Conservation (phyloP, 2,329 filamentous ascomycete genomes). For the Xylariaceae sp. region DNA sequence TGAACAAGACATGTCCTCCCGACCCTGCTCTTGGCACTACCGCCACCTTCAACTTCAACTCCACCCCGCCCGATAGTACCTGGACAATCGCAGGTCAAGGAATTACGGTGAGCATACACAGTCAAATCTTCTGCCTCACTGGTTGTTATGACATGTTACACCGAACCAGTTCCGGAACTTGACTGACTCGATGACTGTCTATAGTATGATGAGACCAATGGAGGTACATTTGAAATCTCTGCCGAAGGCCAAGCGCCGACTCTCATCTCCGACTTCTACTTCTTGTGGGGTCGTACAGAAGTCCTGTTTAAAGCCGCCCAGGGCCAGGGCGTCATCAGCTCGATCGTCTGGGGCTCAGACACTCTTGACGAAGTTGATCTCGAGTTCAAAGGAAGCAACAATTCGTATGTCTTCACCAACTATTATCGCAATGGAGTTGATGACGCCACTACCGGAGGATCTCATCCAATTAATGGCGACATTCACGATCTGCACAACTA, state of each 20-base stretch:
- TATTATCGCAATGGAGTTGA: conserved; percentile 75
- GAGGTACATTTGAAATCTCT: conserved; percentile 68
- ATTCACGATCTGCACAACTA: conserved; percentile 70
- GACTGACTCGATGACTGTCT: too few relatives aligned
- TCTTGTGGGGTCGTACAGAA: conserved; percentile 81
- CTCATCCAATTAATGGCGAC: conserved; percentile 51
- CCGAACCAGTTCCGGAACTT: too few relatives aligned
- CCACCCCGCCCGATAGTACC: conserved; percentile 52
- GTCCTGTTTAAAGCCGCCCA: conserved; percentile 71
- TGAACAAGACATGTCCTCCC: conserved; percentile 64
- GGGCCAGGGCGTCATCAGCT: conserved; percentile 73
- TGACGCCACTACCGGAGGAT: conserved; percentile 55
- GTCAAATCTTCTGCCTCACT: too few relatives aligned
- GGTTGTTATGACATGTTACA: too few relatives aligned
- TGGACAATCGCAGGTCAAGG: conserved; percentile 68
- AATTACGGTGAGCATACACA: conserved; percentile 39
- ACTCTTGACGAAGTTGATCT: conserved; percentile 86
- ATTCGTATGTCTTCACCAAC: conserved; percentile 63
- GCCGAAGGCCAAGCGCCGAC: conserved; percentile 73
- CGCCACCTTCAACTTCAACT: conserved; percentile 62
- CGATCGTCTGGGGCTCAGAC: conserved; percentile 79
- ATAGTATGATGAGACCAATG: conserved; percentile 55
- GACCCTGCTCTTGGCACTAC: conserved; percentile 67
- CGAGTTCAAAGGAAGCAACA: conserved; percentile 71
- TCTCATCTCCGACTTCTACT: conserved; percentile 74